Evolutionary conservation across 306 rosid genomes (phyloP), one percentile per base, ranked within the genome.

Genomic region (Oemleria cerasiformis): DNA sequence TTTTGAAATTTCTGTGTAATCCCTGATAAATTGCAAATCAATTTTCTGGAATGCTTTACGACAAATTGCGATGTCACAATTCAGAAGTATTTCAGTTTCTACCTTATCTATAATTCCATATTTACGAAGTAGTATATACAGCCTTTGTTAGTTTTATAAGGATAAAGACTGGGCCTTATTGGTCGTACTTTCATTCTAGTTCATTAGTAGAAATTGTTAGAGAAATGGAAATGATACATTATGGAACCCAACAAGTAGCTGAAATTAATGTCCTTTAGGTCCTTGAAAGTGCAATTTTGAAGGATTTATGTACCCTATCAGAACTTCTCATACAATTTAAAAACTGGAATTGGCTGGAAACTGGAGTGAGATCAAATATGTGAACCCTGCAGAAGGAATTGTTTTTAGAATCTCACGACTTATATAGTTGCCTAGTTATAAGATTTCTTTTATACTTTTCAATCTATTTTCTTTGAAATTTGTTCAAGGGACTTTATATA

Each of bases 401-500:
- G 25, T 53, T 43, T 73, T 45, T 45, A 14, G 47, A 20, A 13
- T 61, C 30, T 14, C 54, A 16, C 19, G 36, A 61, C 58, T n/a
- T 57, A 42, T 61, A 39, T 58, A 8, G 42, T 63, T 58, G 58
- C 44, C 61, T 45, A 61, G 7, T 21, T n/a, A 7, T 61, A 47
- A 19, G 43, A 64, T 7, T 65, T 15, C 9, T 4, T 30, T 61
- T 54, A 15, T n/a, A 30, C 17, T 34, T 49, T 67, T 67, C 20
- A 38, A 20, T 47, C 25, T 47, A 15, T 25, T 45, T 45, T 65
- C 19, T 42, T 14, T 48, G 58, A 16, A 48, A 17, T 50, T 68
- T 50, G 48, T 68, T 41, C 61, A 57, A 53, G 68, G 17, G 13
- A 48, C 68, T 75, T 76, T 60, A 47, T 67, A 47, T 67, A 77